These are phyloP conservation scores for Ambrosia artemisiifolia DNA, from an alignment of 129 eudicot species.

Conservation along the genomic window DNA sequence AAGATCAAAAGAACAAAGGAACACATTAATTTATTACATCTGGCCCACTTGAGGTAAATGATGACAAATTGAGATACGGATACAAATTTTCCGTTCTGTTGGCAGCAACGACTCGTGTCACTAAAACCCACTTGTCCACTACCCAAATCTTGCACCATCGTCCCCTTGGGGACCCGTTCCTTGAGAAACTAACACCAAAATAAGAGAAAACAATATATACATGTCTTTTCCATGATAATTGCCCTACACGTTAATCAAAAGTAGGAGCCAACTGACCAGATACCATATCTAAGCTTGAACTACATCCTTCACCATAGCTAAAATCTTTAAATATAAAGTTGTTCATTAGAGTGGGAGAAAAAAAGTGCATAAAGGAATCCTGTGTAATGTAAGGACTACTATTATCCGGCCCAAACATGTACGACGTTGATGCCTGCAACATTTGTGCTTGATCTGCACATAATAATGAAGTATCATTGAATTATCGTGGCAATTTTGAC, in stretches of 20 bases:
- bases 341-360: constrained; percentile 31
- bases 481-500: background rate
- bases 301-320: constrained; percentile 30
- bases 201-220: constrained; percentile 10
- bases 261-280: constrained; percentile 24
- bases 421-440: constrained; percentile 13
- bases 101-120: constrained; percentile 24
- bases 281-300: constrained; percentile 7
- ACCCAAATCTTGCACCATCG: constrained; percentile 43
- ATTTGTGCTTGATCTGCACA: constrained; percentile 27
- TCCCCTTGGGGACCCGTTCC: constrained; percentile 28
- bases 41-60: background rate
- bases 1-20: constrained; percentile 27
- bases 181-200: constrained; percentile 15
- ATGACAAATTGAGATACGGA: constrained; percentile 21
- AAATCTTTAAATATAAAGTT: constrained; percentile 19
- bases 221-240: constrained; percentile 19
- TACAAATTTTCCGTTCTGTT: constrained; percentile 29
- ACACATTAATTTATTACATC: constrained; percentile 2
- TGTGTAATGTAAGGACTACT: background rate
- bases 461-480: background rate
- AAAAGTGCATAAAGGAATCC: constrained; percentile 8
- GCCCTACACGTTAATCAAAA: constrained; percentile 16
- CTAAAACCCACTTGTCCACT: constrained; percentile 22
- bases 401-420: constrained; percentile 6